These are phyloP conservation scores for Bromus sterilis DNA, from an alignment of 176 grass and related monocot genomes.

Conservation along the genomic window DNA sequence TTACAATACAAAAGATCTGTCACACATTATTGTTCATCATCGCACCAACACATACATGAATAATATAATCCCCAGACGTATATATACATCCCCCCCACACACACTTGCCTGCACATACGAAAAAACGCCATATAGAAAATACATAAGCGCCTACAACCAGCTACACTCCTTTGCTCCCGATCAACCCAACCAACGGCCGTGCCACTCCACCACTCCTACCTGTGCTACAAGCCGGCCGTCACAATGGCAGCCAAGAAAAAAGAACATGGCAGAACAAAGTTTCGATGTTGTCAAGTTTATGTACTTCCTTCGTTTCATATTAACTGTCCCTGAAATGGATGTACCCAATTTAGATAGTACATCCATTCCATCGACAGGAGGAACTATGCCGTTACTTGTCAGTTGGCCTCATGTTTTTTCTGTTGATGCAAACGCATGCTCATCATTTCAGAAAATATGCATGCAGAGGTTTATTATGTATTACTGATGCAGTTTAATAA, in stretches of 20 bases:
- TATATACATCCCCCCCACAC: neutral
- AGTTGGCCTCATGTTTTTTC: neutral
- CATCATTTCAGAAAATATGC: neutral
- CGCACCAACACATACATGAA: neutral
- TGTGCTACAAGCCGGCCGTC: neutral
- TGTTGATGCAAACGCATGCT: neutral
- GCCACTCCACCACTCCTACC: neutral
- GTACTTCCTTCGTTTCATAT: no score
- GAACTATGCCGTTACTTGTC: no score
- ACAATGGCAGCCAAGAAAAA: neutral
- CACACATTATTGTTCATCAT: neutral
- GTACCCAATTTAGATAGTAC: no score
- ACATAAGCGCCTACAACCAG: neutral
- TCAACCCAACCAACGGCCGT: neutral
- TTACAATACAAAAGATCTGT: neutral
- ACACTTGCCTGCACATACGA: neutral
- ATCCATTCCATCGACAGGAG: no score
- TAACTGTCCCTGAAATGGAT: no score
- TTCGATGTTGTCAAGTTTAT: neutral
- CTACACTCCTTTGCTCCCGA: neutral
- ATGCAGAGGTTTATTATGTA: neutral
- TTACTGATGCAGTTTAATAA: neutral
- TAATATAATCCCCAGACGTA: neutral
- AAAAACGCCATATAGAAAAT: constrained; percentile 1
- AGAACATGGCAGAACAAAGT: neutral